Percentiles rank a stretch among this genome's conserved stretches.
These are phyloP conservation scores for Chlorella vulgaris DNA, from an alignment of 139 green algal genomes.

Conservation along the genomic window DNA sequence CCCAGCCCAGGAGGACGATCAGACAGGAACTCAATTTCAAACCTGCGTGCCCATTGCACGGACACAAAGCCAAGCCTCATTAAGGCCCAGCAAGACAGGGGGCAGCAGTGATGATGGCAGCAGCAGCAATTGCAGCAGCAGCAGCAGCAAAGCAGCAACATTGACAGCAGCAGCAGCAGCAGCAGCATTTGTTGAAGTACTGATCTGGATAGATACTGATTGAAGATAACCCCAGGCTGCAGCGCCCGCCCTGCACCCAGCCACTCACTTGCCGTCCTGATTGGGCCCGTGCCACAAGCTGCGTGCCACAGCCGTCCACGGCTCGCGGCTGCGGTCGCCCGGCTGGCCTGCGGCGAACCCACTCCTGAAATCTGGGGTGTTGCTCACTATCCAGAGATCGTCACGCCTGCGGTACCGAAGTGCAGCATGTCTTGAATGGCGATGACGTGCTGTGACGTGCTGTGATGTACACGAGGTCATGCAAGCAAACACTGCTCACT, in stretches of 20 bases:
- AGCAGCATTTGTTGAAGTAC: too few relatives aligned
- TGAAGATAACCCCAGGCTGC: too few relatives aligned
- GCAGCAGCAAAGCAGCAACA: not conserved
- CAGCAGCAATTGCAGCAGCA: not conserved
- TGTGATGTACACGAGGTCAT: too few relatives aligned
- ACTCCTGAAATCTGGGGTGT: constrained; percentile 38
- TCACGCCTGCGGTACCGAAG: constrained; percentile 49
- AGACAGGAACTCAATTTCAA: constrained; percentile 70
- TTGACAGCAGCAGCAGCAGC: not conserved
- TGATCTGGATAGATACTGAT: too few relatives aligned
- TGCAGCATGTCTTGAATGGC: not conserved
- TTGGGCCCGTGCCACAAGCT: constrained; percentile 81
- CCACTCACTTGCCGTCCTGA: constrained; percentile 71
- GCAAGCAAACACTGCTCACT: too few relatives aligned
- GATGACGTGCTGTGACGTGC: not conserved
- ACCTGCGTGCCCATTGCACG: too few relatives aligned
- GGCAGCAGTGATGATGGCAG: too few relatives aligned
- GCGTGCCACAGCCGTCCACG: constrained; percentile 43
- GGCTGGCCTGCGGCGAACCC: constrained; percentile 11
- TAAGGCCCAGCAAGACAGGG: too few relatives aligned
- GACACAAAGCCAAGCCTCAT: too few relatives aligned
- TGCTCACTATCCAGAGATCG: constrained; percentile 77
- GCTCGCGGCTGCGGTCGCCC: constrained; percentile 16
- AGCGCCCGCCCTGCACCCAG: too few relatives aligned
- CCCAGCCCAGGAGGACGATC: constrained; percentile 15